Percentiles rank a stretch among this genome's conserved stretches.
Evolutionary conservation across 257 asterid species (phyloP).

Genomic region (Solanum raphanifolium): DNA sequence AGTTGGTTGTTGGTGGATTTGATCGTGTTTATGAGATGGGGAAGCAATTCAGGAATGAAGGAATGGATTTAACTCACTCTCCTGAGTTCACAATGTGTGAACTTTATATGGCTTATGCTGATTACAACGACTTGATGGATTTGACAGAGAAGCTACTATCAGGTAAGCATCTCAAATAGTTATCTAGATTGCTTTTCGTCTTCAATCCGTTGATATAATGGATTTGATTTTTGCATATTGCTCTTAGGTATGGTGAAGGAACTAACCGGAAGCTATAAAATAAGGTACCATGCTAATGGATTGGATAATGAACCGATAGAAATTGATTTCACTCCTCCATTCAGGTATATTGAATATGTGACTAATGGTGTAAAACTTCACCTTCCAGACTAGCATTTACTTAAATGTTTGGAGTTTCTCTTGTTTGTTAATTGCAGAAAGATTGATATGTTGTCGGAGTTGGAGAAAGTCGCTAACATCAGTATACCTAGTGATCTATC

Average conservation of each 20-base stretch:
- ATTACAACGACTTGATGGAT: not conserved
- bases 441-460: not conserved
- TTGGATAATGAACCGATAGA: not conserved
- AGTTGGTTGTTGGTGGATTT: not conserved
- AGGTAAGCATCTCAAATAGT: not conserved
- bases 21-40: slow-evolving; percentile 1
- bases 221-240: not conserved
- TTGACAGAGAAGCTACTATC: not conserved
- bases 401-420: not conserved
- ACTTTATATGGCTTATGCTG: not conserved
- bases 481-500: not conserved
- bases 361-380: not conserved
- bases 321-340: slow-evolving; percentile 5
- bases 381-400: not conserved
- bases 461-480: not conserved
- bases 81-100: slow-evolving; percentile 5
- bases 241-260: not conserved
- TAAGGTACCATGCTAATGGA: not conserved
- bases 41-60: slow-evolving; percentile 1
- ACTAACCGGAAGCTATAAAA: not conserved
- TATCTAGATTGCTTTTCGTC: not conserved
- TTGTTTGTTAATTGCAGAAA: not conserved
- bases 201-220: not conserved
- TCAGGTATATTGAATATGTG: not conserved
- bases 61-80: not conserved